Percentiles rank a stretch among this genome's conserved stretches.
phyloP scores from a whole-genome alignment of 2,329 filamentous ascomycete species.

The Samsoniella hepiali region DNA sequence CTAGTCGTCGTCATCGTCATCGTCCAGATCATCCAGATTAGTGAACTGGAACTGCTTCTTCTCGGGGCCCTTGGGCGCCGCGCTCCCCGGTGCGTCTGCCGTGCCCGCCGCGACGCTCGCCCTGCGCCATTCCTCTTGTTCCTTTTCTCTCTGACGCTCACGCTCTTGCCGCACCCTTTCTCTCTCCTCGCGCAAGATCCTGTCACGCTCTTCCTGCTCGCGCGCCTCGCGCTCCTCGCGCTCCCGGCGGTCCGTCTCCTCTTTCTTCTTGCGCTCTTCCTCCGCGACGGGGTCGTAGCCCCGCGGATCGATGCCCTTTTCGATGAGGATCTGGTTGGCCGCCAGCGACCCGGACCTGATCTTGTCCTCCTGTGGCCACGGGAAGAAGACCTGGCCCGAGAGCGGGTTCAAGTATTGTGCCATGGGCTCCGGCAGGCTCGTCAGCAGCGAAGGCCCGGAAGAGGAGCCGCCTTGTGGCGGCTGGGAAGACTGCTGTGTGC shows the following conservation, averaged over 20 bases:
- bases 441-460: slow-evolving; percentile 29
- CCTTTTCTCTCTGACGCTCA: slow-evolving; percentile 41
- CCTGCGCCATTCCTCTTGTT: slow-evolving; percentile 41
- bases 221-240: slow-evolving; percentile 46
- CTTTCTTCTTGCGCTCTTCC: slow-evolving; percentile 48
- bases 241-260: slow-evolving; percentile 48
- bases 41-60: slow-evolving; percentile 57
- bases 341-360: slow-evolving; percentile 68
- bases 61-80: slow-evolving; percentile 31
- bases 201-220: slow-evolving; percentile 46
- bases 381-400: slow-evolving; percentile 61
- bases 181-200: slow-evolving; percentile 37
- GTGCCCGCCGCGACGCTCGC: slow-evolving; percentile 33
- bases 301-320: slow-evolving; percentile 59
- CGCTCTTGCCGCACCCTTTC: slow-evolving; percentile 40
- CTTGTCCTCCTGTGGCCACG: slow-evolving; percentile 71
- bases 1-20: slow-evolving; percentile 42
- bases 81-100: slow-evolving; percentile 26
- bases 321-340: slow-evolving; percentile 57
- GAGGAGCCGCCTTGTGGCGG: slow-evolving; percentile 33
- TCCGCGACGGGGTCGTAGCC: slow-evolving; percentile 57
- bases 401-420: slow-evolving; percentile 53
- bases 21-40: slow-evolving; percentile 51
- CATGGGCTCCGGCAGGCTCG: slow-evolving; percentile 47
- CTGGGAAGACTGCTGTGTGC: slow-evolving; percentile 19